Conservation (phyloP, 345 rosid genomes). For the Microthlaspi erraticum region DNA sequence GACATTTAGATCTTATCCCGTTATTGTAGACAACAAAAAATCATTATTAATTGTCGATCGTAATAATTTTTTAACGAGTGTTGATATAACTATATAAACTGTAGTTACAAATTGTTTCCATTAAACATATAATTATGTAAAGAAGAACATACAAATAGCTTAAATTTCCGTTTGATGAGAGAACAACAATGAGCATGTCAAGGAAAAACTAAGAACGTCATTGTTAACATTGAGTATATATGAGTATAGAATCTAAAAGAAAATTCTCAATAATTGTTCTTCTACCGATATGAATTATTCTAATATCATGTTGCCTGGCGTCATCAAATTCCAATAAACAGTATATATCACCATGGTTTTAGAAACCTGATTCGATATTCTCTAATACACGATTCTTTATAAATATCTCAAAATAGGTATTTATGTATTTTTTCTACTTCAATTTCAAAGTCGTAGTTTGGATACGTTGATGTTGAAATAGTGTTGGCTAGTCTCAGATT, state of each 20-base stretch:
- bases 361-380: constrained; percentile 30
- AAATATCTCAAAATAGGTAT: constrained; percentile 25
- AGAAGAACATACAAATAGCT: constrained; percentile 10
- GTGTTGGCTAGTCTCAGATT: no score
- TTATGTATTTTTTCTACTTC: constrained; percentile 1
- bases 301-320: constrained; percentile 38
- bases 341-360: constrained; percentile 27
- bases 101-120: constrained; percentile 11
- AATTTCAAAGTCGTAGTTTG: not conserved
- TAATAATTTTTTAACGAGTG: constrained; percentile 17
- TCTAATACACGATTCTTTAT: constrained; percentile 19
- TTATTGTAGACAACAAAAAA: constrained; percentile 19
- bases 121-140: not conserved
- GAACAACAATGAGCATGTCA: constrained; percentile 22
- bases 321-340: constrained; percentile 42
- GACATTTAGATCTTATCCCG: constrained; percentile 33
- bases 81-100: not conserved
- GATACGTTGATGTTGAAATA: not conserved
- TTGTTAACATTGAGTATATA: constrained; percentile 3
- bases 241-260: constrained; percentile 25
- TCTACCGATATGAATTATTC: constrained; percentile 25
- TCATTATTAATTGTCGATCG: not conserved
- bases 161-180: constrained; percentile 5
- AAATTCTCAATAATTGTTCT: constrained; percentile 20
- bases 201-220: constrained; percentile 11